phyloP scores from a whole-genome alignment of 108 stramenopile genomes.

The Nitzschia palea region DNA sequence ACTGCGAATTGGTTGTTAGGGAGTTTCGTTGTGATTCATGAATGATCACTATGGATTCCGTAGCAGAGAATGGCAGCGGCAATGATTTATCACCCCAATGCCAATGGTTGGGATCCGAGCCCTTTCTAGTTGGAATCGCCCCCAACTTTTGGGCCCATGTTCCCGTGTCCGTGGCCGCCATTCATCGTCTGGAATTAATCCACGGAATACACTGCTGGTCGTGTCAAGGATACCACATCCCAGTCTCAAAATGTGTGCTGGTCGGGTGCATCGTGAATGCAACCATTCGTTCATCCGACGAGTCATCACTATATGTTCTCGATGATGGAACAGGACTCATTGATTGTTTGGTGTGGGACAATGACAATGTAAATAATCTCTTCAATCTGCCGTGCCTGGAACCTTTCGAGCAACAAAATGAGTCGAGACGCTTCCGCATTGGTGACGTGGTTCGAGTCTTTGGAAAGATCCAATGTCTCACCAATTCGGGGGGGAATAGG shows the following conservation, averaged over 20 bases:
- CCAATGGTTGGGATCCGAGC: constrained; percentile 18
- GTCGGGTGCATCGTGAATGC: constrained; percentile 62
- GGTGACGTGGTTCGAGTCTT: constrained; percentile 60
- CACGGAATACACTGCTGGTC: constrained; percentile 67
- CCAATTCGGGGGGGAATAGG: constrained; percentile 5
- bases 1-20: no score
- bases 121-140: constrained; percentile 62
- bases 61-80: no score
- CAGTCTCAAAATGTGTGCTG: constrained; percentile 65
- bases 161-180: constrained; percentile 59
- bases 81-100: no score
- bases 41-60: no score
- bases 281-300: constrained; percentile 45
- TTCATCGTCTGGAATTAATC: constrained; percentile 50
- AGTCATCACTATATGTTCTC: constrained; percentile 53
- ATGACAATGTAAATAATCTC: constrained; percentile 7
- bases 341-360: constrained; percentile 68
- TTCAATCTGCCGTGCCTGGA: constrained; percentile 31
- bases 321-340: constrained; percentile 88
- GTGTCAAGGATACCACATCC: constrained; percentile 21
- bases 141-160: constrained; percentile 82
- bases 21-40: no score
- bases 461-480: constrained; percentile 60
- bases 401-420: neutral
- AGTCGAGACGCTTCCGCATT: constrained; percentile 13